Evolutionary conservation across 352 stramenopile genomes (phyloP), one percentile per base, ranked within the genome.

Genomic region (Aphanomyces stellatus): DNA sequence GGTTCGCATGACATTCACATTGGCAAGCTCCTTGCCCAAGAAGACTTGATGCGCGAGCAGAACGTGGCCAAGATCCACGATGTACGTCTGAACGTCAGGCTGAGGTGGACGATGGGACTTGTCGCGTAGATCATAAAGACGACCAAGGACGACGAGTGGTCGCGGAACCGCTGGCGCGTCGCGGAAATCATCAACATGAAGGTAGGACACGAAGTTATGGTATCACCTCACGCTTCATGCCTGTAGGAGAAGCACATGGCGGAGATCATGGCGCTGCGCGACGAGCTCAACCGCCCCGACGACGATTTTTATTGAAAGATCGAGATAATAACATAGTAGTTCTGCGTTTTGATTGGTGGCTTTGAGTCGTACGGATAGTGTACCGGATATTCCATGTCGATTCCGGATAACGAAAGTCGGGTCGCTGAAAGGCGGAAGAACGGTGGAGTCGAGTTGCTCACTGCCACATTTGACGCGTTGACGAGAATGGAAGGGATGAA

Each of bases 1-100:
- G 83, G 85, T 17, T 96, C 88, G 25, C 89, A 97, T 67, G 89
- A 97, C 57, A 94, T 96, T 42, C 90, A 97, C 71, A 93, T 97
- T 31, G 88, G 87, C 48, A 96, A 94, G 62, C 62, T 96, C 24
- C 74, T 96, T 25, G 80, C 84, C 0, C 82, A 90, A 51, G 89
- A 97, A 77, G 87, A 96, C 64, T 75, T 77, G 25, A 82, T 94
- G 76, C 82, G 84, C 17, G 82, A 93, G 66, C 82, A 90, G 67
- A 91, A 82, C 69, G 70, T 89, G 22, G 80, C 76, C 13, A 86
- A 88, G 71, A 82, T 89, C 40, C 78, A 81, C 25, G 80, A 63
- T 24, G 48, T 62, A 62, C 27, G 25, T 11, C 24, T n/a, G 28
- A 2, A 11, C 25, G 31, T 41, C 8, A 15, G 27, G 35, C 3